Evolutionary conservation across 2,329 filamentous ascomycete genomes (phyloP).

Genomic region (Myriosclerotinia duriaeana): DNA sequence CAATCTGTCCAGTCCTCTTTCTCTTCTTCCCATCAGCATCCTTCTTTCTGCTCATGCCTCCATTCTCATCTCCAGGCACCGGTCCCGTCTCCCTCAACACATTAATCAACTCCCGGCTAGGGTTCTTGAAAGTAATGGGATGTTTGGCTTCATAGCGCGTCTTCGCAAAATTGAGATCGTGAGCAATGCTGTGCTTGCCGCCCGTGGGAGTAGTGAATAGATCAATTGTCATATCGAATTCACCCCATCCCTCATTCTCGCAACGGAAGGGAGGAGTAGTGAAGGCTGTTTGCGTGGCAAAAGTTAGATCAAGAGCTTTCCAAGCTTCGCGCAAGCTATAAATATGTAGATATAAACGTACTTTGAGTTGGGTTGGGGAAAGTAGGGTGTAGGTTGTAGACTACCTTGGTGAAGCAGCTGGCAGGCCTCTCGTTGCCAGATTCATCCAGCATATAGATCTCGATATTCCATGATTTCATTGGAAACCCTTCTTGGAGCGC

Average conservation of each 20-base stretch:
- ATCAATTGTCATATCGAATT: constrained; percentile 92
- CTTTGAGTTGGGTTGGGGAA: constrained; percentile 86
- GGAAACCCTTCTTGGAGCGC: constrained; percentile 84
- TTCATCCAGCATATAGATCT: constrained; percentile 80
- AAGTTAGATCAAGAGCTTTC: constrained; percentile 12
- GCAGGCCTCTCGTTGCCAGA: constrained; percentile 81
- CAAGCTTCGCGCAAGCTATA: constrained; percentile 3
- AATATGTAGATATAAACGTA: constrained; percentile 48
- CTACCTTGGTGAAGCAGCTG: constrained; percentile 85
- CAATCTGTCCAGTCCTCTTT: constrained; percentile 59
- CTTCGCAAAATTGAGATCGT: constrained; percentile 89
- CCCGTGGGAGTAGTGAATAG: constrained; percentile 83
- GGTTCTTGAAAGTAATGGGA: constrained; percentile 84
- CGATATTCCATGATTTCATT: constrained; percentile 89
- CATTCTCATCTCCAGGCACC: constrained; percentile 72
- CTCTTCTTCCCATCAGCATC: constrained; percentile 75
- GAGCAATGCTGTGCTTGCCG: constrained; percentile 72
- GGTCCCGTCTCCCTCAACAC: constrained; percentile 80
- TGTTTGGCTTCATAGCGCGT: constrained; percentile 82
- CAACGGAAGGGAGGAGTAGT: constrained; percentile 84
- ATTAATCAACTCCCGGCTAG: constrained; percentile 79
- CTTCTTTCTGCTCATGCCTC: constrained; percentile 55
- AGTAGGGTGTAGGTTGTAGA: constrained; percentile 90
- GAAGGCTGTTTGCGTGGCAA: constrained; percentile 56
- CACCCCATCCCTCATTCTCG: constrained; percentile 94